Conservation (phyloP, 495 filamentous ascomycete genomes). For the Aspergillus indologenus region DNA sequence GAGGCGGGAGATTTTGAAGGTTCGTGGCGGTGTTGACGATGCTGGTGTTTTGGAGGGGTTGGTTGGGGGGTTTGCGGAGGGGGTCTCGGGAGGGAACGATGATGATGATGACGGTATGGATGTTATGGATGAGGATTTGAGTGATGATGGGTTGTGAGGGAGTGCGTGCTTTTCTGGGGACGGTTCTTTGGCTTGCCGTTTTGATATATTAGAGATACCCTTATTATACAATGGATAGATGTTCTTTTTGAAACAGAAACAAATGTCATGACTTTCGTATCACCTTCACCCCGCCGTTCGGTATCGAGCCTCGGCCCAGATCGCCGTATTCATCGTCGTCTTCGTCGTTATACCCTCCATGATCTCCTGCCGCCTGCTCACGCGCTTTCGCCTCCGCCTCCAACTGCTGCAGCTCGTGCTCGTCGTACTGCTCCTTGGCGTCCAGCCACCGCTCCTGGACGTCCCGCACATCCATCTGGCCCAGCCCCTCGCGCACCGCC, state of each 20-base stretch:
- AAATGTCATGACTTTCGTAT: constrained; percentile 38
- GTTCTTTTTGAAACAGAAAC: not conserved
- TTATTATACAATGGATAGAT: constrained; percentile 30
- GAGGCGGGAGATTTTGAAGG: constrained; percentile 55
- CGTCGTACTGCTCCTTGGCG: constrained; percentile 82
- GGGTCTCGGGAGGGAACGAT: constrained; percentile 7
- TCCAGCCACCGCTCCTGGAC: constrained; percentile 96
- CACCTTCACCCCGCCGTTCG: constrained; percentile 47
- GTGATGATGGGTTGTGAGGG: constrained; percentile 31
- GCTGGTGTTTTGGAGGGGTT: constrained; percentile 33
- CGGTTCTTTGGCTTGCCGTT: constrained; percentile 12
- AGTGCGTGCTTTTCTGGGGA: not conserved
- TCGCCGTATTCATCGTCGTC: constrained; percentile 38
- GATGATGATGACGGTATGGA: constrained; percentile 23
- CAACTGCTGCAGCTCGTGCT: constrained; percentile 66
- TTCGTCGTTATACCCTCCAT: constrained; percentile 14
- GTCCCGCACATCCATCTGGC: constrained; percentile 76
- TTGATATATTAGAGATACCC: constrained; percentile 35
- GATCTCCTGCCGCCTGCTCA: constrained; percentile 24
- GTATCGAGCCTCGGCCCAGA: constrained; percentile 28
- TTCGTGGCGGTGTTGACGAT: constrained; percentile 52
- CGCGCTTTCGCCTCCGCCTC: constrained; percentile 56
- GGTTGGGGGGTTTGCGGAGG: constrained; percentile 20
- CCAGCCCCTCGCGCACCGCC: constrained; percentile 81
- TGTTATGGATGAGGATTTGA: constrained; percentile 50